Evolutionary conservation across 345 rosid species (phyloP).

Genomic region (sweet orange (Citrus sinensis)): DVS_A1.0 CM039163.1:52131001-52131500

Average conservation of each 20-base stretch:
- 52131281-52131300: neutral
- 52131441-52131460: neutral
- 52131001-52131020: slow-evolving; percentile 51
- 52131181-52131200: slow-evolving; percentile 49
- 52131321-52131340: no score
- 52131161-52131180: slow-evolving; percentile 44
- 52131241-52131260: neutral
- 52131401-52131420: neutral
- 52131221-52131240: slow-evolving; percentile 4
- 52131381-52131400: neutral
- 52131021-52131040: slow-evolving; percentile 53
- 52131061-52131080: neutral
- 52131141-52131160: slow-evolving; percentile 63
- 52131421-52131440: neutral
- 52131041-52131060: neutral
- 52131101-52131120: slow-evolving; percentile 8
- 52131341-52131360: neutral
- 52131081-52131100: neutral
- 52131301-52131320: neutral
- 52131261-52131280: neutral
- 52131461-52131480: no score
- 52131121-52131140: slow-evolving; percentile 70
- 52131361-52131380: neutral
- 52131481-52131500: no score
- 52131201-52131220: slow-evolving; percentile 7